Conservation (phyloP, 306 rosid species). For the Dicorynia guianensis region DNA sequence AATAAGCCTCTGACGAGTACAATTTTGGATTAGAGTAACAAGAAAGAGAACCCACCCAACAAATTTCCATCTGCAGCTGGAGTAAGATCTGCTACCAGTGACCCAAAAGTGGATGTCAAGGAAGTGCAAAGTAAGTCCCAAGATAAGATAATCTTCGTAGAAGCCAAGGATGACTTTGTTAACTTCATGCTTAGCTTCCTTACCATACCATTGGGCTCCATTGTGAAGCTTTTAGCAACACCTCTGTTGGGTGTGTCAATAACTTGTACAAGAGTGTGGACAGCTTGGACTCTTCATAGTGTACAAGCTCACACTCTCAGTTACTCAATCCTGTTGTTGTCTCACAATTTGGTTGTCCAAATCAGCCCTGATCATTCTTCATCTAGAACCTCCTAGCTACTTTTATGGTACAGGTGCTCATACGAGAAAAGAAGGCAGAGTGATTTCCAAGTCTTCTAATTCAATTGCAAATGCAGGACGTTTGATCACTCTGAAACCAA, state of each 20-base stretch:
- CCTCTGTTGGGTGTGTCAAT: conserved; percentile 39
- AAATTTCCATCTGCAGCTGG: too few relatives aligned
- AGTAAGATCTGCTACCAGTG: not conserved
- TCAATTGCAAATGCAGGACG: too few relatives aligned
- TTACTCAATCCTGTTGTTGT: conserved; percentile 39
- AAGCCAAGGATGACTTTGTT: conserved; percentile 36
- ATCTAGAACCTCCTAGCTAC: not conserved
- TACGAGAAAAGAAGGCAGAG: too few relatives aligned
- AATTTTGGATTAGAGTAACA: conserved; percentile 1
- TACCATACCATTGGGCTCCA: conserved; percentile 35
- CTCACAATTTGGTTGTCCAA: conserved; percentile 27
- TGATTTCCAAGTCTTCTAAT: too few relatives aligned
- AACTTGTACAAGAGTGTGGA: conserved; percentile 41
- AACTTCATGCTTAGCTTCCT: conserved; percentile 44
- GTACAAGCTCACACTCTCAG: conserved; percentile 3
- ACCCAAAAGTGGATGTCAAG: conserved; percentile 28
- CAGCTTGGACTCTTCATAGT: conserved; percentile 34
- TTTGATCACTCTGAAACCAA: too few relatives aligned
- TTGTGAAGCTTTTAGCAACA: conserved; percentile 32
- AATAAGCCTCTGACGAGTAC: conserved; percentile 33
- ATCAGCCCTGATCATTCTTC: conserved; percentile 34
- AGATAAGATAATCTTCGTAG: conserved; percentile 34
- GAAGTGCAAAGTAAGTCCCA: conserved; percentile 35
- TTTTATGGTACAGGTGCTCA: conserved; percentile 21
- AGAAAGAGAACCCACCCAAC: not conserved